Evolutionary conservation across 192 early-diverging fungal genomes (phyloP), one percentile per base, ranked within the genome.

Genomic region (Lunasporangiospora selenospora): DNA sequence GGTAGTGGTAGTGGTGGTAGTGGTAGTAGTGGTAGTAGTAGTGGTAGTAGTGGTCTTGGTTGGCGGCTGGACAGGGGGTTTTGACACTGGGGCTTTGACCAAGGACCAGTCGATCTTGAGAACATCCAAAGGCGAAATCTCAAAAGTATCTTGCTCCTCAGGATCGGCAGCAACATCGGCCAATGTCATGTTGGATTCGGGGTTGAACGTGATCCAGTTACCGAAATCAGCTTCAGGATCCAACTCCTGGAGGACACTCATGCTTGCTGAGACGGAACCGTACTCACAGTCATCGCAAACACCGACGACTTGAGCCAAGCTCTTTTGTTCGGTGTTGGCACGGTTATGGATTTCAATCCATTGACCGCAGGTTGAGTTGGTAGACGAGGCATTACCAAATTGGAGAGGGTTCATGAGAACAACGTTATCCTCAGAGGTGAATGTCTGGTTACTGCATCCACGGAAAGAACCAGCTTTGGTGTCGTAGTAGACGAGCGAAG

Each of bases 351-450:
- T 33, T 13, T 48, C 32, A 47, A 71, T 55, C 67, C 67, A 71
- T 42, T 71, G 32, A 29, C 67, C 67, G 41, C 67, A 71, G n/a
- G 67, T 71, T 2, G 58, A 50, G 46, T 71, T 71, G 10, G 37
- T 32, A 4, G 59, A 43, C 1, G 36, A 50, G 39, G 51, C n/a
- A 11, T 62, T 29, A 23, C 67, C 67, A n/a, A 62, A 71, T 24
- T 71, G 67, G 23, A 71, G 67, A 7, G 67, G 41, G 41, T 71
- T 71, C 61, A 73, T 63, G 31, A 73, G 49, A 12, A 53, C 69
- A 16, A 73, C 43, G 32, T 63, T 73, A 24, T 73, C 69, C 10
- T 39, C 39, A 16, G 69, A 10, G 3, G 59, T 21, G 41, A 73
- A 73, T 6, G 69, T 42, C 48, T 63, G 42, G 3, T 73, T 63